A percentile compares a stretch with the other conserved stretches of the same genome.
Conservation (phyloP, 129 eudicot species). For the carrot (Daucus carota) region DH1_v3.0 NC_030382.2:52673001-52673500, state of each 20-base stretch:
- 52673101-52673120: slow-evolving; percentile 64
- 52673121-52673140: slow-evolving; percentile 78
- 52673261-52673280: slow-evolving; percentile 44
- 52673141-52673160: slow-evolving; percentile 44
- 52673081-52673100: slow-evolving; percentile 58
- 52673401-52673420: slow-evolving; percentile 62
- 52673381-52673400: slow-evolving; percentile 69
- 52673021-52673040: slow-evolving; percentile 34
- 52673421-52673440: slow-evolving; percentile 8
- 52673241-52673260: slow-evolving; percentile 63
- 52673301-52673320: slow-evolving; percentile 23
- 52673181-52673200: slow-evolving; percentile 58
- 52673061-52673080: slow-evolving; percentile 61
- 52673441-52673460: slow-evolving; percentile 16
- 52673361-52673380: slow-evolving; percentile 67
- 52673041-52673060: slow-evolving; percentile 67
- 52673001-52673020: slow-evolving; percentile 71
- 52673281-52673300: slow-evolving; percentile 8
- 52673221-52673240: slow-evolving; percentile 63
- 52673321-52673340: slow-evolving; percentile 27
- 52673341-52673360: slow-evolving; percentile 59
- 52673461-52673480: slow-evolving; percentile 65
- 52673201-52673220: slow-evolving; percentile 52
- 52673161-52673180: slow-evolving; percentile 50
- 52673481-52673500: slow-evolving; percentile 57